These are phyloP conservation scores for Pholiota microspora DNA, from an alignment of 768 basidiomycete genomes.

Conservation along the genomic window DNA sequence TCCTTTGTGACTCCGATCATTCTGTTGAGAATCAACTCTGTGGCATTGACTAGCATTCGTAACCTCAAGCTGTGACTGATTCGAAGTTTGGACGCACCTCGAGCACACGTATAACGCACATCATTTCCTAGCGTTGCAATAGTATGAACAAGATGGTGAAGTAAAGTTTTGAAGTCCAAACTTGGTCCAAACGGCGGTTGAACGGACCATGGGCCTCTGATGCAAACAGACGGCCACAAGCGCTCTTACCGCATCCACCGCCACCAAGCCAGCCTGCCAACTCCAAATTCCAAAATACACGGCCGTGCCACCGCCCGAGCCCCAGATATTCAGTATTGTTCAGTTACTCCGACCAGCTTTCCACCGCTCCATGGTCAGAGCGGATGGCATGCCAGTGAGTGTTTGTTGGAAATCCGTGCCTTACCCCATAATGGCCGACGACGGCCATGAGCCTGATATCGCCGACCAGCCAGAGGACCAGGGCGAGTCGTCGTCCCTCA, in stretches of 20 bases:
- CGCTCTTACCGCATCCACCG: neutral
- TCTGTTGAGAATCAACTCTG: no score
- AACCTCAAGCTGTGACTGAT: no score
- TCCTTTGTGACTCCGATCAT: no score
- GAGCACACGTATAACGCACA: no score
- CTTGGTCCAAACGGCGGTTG: no score
- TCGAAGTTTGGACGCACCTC: no score
- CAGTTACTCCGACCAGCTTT: neutral
- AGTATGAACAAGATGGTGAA: no score
- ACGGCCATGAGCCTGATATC: constrained; percentile 10
- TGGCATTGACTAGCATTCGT: no score
- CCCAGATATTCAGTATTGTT: neutral
- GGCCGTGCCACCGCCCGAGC: neutral
- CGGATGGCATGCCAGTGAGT: constrained; percentile 9
- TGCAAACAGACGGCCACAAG: neutral
- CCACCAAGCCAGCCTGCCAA: neutral
- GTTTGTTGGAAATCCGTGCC: constrained; percentile 10
- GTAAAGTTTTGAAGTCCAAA: no score
- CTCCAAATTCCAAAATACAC: neutral
- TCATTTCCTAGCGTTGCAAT: no score
- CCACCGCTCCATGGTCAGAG: neutral
- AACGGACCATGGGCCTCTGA: neutral
- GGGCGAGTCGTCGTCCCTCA: constrained; percentile 24
- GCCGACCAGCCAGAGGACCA: constrained; percentile 24
- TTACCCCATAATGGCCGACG: constrained; percentile 5